phyloP scores from a whole-genome alignment of 306 rosid species.

The Erythrophleum fordii region DNA sequence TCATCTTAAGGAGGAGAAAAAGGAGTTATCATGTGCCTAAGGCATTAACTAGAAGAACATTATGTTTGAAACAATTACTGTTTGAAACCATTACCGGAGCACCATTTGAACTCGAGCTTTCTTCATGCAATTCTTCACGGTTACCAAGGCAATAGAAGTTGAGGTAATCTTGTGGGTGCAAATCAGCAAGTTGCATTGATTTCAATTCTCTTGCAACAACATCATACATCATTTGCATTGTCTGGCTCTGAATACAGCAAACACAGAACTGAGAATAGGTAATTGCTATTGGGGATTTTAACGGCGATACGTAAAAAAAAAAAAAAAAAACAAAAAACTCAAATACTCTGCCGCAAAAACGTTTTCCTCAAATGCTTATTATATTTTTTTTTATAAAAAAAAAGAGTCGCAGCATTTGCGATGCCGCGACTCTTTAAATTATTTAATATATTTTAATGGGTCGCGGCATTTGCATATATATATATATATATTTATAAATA shows the following conservation, averaged over 20 bases:
- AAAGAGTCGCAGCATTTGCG: no score
- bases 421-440: no score
- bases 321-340: no score
- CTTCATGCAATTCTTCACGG: constrained; percentile 61
- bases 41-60: constrained; percentile 17
- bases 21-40: constrained; percentile 10
- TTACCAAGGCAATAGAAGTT: constrained; percentile 98
- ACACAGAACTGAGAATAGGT: constrained; percentile 27
- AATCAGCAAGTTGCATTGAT: constrained; percentile 45
- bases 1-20: constrained; percentile 32
- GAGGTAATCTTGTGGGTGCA: constrained; percentile 77
- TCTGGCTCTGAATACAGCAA: constrained; percentile 67
- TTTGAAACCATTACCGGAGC: constrained; percentile 55
- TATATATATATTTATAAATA: no score
- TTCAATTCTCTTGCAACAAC: constrained; percentile 69
- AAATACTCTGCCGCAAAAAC: no score
- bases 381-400: no score
- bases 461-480: no score
- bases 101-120: constrained; percentile 43
- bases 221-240: constrained; percentile 86
- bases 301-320: no score
- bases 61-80: constrained; percentile 29
- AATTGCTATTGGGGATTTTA: no score
- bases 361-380: no score
- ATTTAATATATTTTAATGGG: no score